These are phyloP conservation scores for Spergularia bocconei DNA, from an alignment of 148 eudicot genomes.

Conservation along the genomic window DNA sequence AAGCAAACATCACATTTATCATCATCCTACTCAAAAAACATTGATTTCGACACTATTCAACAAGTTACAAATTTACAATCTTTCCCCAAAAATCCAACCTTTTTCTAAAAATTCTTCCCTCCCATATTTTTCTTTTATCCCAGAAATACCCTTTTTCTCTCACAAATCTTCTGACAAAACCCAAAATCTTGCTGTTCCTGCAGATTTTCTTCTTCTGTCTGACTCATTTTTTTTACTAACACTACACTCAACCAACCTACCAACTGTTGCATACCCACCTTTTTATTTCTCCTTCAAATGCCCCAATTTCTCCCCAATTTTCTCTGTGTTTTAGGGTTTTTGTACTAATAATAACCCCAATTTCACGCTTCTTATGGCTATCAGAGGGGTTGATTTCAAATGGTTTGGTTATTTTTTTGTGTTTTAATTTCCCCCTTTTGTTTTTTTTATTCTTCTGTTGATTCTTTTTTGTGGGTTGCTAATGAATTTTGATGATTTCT, in stretches of 20 bases:
- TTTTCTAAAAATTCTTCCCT: too few species aligned
- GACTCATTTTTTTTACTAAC: neutral
- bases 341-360: neutral
- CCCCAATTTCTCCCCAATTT: slow-evolving; percentile 10
- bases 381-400: slow-evolving; percentile 58
- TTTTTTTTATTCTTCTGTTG: neutral
- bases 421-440: neutral
- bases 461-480: neutral
- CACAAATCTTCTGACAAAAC: neutral
- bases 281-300: slow-evolving; percentile 12
- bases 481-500: slow-evolving; percentile 10
- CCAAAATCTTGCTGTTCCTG: slow-evolving; percentile 14
- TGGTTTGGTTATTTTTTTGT: slow-evolving; percentile 38
- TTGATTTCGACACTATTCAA: too few species aligned
- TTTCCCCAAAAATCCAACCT: too few species aligned
- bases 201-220: slow-evolving; percentile 12
- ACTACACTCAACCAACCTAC: slow-evolving; percentile 18
- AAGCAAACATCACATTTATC: too few species aligned
- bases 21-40: too few species aligned
- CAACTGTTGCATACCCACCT: slow-evolving; percentile 2
- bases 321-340: slow-evolving; percentile 9
- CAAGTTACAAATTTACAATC: too few species aligned
- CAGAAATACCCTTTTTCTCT: neutral
- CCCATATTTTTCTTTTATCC: neutral
- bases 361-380: slow-evolving; percentile 20